These are phyloP conservation scores for Psilocybe cyanescens DNA, from an alignment of 768 basidiomycete species.

Conservation along the genomic window DNA sequence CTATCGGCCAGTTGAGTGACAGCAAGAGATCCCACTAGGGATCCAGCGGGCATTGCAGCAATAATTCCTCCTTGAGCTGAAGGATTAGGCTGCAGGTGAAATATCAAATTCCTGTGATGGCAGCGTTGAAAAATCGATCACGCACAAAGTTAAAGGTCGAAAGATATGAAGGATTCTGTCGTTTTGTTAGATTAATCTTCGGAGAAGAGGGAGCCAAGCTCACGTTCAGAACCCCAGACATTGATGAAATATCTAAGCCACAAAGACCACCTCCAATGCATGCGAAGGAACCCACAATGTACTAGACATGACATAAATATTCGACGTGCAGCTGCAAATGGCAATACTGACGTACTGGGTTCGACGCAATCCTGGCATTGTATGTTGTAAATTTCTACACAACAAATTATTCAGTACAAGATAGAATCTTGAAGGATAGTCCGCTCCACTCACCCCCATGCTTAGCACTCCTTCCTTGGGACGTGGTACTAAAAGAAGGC, in stretches of 20 bases:
- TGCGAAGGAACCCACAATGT: conserved; percentile 79
- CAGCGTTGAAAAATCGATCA: neutral
- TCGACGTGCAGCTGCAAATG: too few relatives aligned
- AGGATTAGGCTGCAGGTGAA: conserved; percentile 43
- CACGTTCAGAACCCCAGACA: conserved; percentile 71
- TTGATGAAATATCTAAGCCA: conserved; percentile 82
- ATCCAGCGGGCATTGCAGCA: conserved; percentile 79
- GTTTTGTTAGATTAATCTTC: neutral
- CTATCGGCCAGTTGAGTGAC: conserved; percentile 67
- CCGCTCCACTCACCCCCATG: conserved; percentile 8
- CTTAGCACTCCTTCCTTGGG: conserved; percentile 1
- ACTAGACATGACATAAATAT: conserved; percentile 39
- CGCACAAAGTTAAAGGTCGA: conserved; percentile 39
- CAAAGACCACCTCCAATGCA: conserved; percentile 83
- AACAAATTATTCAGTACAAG: neutral
- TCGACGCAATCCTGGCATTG: conserved; percentile 36
- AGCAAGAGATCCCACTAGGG: conserved; percentile 65
- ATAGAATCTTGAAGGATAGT: too few relatives aligned
- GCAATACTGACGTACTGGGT: conserved; percentile 10
- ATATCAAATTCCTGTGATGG: neutral
- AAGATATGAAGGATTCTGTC: conserved; percentile 43
- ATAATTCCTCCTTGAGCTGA: conserved; percentile 73
- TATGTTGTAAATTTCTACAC: conserved; percentile 23
- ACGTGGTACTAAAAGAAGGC: neutral
- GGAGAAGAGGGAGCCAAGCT: conserved; percentile 1